Conservation (phyloP, 2,329 filamentous ascomycete species). For the Metarhizium guizhouense region DNA sequence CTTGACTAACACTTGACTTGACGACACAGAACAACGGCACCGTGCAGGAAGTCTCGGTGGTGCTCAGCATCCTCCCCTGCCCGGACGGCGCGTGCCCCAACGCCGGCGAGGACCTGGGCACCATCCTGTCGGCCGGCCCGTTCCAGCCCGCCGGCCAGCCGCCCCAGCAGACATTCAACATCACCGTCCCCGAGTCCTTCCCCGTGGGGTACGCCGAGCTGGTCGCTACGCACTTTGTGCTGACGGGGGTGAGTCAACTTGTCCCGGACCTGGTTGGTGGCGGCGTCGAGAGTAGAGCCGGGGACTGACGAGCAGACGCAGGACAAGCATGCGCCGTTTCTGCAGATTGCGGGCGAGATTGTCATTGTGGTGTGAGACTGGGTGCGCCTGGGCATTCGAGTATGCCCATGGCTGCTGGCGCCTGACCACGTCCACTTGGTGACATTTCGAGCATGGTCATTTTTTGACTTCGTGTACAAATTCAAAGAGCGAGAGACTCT, state of each 20-base stretch:
- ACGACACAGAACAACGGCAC: background rate
- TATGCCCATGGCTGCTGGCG: too few species aligned
- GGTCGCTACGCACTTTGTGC: conserved; percentile 4
- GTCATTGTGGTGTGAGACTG: background rate
- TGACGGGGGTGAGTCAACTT: conserved; percentile 1
- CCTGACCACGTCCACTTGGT: too few species aligned
- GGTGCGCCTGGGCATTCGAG: too few species aligned
- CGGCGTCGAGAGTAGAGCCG: too few species aligned
- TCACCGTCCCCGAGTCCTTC: background rate
- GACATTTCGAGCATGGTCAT: too few species aligned
- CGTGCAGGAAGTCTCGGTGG: background rate
- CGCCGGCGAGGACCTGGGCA: background rate
- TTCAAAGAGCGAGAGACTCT: too few species aligned
- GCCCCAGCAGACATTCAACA: background rate
- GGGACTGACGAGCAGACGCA: background rate
- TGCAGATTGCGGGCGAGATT: background rate
- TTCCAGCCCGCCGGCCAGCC: background rate
- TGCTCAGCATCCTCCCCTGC: conserved; percentile 4
- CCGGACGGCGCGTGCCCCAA: background rate
- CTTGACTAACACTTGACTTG: too few species aligned
- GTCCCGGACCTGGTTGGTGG: too few species aligned
- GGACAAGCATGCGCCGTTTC: background rate
- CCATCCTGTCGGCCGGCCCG: background rate
- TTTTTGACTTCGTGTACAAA: too few species aligned
- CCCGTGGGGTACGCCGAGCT: background rate